Evolutionary conservation across 768 basidiomycete genomes (phyloP).

Genomic region (Boletus sp.): DNA sequence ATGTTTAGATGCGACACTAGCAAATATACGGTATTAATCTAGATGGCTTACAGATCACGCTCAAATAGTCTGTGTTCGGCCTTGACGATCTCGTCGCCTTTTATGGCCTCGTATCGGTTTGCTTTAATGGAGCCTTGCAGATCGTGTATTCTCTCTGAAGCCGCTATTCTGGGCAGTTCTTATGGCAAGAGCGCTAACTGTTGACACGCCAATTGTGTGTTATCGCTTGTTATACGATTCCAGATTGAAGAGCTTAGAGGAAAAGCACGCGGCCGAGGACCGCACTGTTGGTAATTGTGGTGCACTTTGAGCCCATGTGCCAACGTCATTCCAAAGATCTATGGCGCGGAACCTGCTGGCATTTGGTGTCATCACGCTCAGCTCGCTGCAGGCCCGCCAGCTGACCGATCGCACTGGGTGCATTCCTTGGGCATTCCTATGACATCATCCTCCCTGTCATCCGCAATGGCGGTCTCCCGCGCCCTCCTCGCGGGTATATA

Average conservation of each 20-base stretch:
- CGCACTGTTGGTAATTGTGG: not conserved
- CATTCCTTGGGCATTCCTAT: slow-evolving; percentile 11
- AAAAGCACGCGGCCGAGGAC: not conserved
- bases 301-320: not conserved
- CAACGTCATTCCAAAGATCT: slow-evolving; percentile 1
- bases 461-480: slow-evolving; percentile 9
- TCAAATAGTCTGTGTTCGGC: not conserved
- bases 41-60: not conserved
- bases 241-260: not conserved
- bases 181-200: not conserved
- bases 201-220: not conserved
- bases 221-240: not conserved
- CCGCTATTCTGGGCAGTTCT: not conserved
- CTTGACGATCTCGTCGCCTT: not conserved
- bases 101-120: too few relatives aligned
- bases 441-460: slow-evolving; percentile 15
- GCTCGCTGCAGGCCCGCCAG: not conserved
- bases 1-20: not conserved
- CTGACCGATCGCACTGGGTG: not conserved
- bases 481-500: slow-evolving; percentile 19
- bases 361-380: not conserved
- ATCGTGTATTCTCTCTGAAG: not conserved
- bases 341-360: not conserved
- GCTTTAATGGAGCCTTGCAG: not conserved
- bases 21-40: not conserved